Evolutionary conservation across 768 basidiomycete species (phyloP).

Genomic region (Suillus sp.): DNA sequence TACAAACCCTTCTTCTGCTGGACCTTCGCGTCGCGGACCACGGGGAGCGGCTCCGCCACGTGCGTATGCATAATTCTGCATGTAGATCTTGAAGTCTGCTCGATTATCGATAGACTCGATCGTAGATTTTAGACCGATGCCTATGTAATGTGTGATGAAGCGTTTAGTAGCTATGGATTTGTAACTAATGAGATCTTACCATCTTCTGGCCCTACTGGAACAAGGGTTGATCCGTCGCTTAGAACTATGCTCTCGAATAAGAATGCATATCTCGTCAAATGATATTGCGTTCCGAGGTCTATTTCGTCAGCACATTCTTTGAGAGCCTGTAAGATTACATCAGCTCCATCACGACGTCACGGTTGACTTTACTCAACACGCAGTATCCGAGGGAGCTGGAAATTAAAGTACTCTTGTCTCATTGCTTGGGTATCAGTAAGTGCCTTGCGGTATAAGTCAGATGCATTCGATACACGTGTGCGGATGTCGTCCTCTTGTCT

Average conservation of each 20-base stretch:
- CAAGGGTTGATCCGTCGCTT: conserved; percentile 83
- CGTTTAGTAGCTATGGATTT: background rate
- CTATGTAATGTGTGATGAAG: conserved; percentile 31
- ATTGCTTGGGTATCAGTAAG: conserved; percentile 87
- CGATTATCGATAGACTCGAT: conserved; percentile 94
- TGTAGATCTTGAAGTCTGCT: conserved; percentile 92
- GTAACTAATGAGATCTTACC: conserved; percentile 42
- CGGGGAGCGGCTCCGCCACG: conserved; percentile 60
- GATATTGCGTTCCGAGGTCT: conserved; percentile 97
- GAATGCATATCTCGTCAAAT: conserved; percentile 92
- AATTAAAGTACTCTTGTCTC: conserved; percentile 97
- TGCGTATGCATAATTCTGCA: conserved; percentile 97
- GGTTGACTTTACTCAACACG: conserved; percentile 36
- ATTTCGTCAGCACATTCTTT: conserved; percentile 97
- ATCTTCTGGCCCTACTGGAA: conserved; percentile 70
- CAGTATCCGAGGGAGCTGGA: conserved; percentile 91
- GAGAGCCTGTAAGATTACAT: conserved; percentile 55
- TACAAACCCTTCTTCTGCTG: conserved; percentile 91
- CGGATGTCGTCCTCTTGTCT: conserved; percentile 95
- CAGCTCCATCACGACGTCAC: conserved; percentile 16
- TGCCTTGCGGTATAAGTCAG: conserved; percentile 89
- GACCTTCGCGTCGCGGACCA: conserved; percentile 88
- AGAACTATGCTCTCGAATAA: conserved; percentile 89
- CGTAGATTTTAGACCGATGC: conserved; percentile 78
- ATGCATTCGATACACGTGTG: conserved; percentile 77